phyloP scores from a whole-genome alignment of 2,329 filamentous ascomycete genomes.

The Teratosphaeria destructans region DNA sequence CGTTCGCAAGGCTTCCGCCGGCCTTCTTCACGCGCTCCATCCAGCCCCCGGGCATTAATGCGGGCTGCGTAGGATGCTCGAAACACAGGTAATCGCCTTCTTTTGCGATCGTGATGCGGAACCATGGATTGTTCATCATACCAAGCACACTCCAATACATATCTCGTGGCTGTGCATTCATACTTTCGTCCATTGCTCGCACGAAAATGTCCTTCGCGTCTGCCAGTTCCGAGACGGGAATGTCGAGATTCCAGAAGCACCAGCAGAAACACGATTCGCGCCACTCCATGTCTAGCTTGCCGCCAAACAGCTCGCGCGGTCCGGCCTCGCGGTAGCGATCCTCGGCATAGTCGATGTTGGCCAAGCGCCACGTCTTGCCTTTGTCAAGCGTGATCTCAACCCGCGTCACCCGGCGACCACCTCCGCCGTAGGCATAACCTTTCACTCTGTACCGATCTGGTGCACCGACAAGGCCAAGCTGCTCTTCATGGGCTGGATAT shows the following conservation, averaged over 20 bases:
- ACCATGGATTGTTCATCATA: slow-evolving; percentile 99
- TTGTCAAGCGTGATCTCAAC: slow-evolving; percentile 77
- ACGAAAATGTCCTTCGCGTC: slow-evolving; percentile 64
- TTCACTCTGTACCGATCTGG: slow-evolving; percentile 51
- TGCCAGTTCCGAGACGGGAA: slow-evolving; percentile 52
- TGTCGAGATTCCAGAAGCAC: slow-evolving; percentile 77
- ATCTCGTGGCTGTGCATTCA: slow-evolving; percentile 78
- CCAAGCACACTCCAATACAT: slow-evolving; percentile 95
- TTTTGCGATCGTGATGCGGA: slow-evolving; percentile 63
- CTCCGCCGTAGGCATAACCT: slow-evolving; percentile 83
- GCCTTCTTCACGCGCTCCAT: slow-evolving; percentile 83
- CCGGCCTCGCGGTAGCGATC: slow-evolving; percentile 63
- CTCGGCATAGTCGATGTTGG: slow-evolving; percentile 72
- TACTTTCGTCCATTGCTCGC: slow-evolving; percentile 78
- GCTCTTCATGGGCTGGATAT: slow-evolving; percentile 70
- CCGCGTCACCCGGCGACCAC: slow-evolving; percentile 70
- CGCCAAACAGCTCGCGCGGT: slow-evolving; percentile 61
- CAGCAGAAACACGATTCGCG: slow-evolving; percentile 78
- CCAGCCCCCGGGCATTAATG: slow-evolving; percentile 71
- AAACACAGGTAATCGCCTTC: slow-evolving; percentile 59
- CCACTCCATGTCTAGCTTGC: slow-evolving; percentile 69
- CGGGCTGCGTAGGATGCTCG: slow-evolving; percentile 80
- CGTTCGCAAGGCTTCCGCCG: slow-evolving; percentile 70
- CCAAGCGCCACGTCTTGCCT: slow-evolving; percentile 68
- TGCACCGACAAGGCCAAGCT: slow-evolving; percentile 40